Evolutionary conservation across 106 monocot genomes (phyloP).

Genomic region (Xerophyta viscosa): DNA sequence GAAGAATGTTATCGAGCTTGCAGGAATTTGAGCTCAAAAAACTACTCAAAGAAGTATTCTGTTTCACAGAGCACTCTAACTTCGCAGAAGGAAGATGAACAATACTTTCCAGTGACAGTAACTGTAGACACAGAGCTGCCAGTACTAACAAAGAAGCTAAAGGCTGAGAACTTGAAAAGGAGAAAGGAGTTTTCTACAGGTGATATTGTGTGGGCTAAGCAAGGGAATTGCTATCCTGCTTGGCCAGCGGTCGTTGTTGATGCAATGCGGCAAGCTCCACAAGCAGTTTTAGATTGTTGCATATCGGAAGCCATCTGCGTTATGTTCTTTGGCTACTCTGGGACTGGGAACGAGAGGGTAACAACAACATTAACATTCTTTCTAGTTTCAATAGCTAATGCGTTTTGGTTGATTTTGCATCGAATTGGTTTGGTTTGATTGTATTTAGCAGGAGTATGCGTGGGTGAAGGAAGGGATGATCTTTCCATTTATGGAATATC

Average conservation of each 20-base stretch:
- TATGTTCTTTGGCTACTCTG: conserved; percentile 76
- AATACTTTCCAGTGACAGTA: conserved; percentile 3
- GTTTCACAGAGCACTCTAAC: conserved; percentile 28
- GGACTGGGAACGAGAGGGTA: conserved; percentile 70
- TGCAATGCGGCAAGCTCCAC: conserved; percentile 45
- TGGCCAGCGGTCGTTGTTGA: conserved; percentile 92
- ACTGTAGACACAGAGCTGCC: too few species aligned
- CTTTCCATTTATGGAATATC: conserved; percentile 82
- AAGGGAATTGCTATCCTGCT: conserved; percentile 52
- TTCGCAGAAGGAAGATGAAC: conserved; percentile 16
- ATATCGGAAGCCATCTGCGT: conserved; percentile 67
- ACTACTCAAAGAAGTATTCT: conserved; percentile 19
- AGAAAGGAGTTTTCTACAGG: conserved; percentile 53
- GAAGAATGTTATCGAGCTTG: conserved; percentile 30
- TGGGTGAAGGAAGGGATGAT: conserved; percentile 90
- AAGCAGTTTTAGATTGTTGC: conserved; percentile 49
- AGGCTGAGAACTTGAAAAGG: neutral
- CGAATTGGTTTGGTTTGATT: neutral
- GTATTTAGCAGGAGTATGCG: conserved; percentile 63
- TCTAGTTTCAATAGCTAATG: conserved; percentile 3
- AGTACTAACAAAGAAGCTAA: neutral
- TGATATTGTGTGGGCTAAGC: conserved; percentile 82
- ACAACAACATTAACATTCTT: neutral
- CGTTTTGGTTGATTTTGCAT: conserved; percentile 1
- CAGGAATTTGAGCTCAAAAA: conserved; percentile 16